Evolutionary conservation across 2,329 filamentous ascomycete species (phyloP), one percentile per base, ranked within the genome.

Genomic region (Eurotiales sp.): DNA sequence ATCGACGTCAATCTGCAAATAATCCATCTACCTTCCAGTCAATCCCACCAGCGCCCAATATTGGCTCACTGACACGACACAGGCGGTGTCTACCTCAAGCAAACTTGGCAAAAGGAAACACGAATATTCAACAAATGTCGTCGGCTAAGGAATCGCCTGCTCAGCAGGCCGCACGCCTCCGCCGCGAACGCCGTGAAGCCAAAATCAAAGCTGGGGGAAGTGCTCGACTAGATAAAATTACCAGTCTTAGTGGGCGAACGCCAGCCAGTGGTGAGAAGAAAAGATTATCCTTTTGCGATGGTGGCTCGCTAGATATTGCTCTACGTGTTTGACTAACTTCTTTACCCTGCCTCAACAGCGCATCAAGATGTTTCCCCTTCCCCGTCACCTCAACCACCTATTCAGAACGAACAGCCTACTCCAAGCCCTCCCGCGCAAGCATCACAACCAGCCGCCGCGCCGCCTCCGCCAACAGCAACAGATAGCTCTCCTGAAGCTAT

Each of bases 131-230:
- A 21, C 15, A 34, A 21, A 71, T 72, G 68, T 67, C 67, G 14
- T 61, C 63, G 3, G 37, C 62, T 22, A 72, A 73, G 50, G 74
- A 77, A 61, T 74, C 74, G 1, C 72, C 73, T 14, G 71, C 72
- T 15, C 74, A 77, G 55, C 64, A 65, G 56, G 76, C 81, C 59
- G 81, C 82, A 45, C 79, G 82, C 42, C 71, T 83, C 50, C 79
- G 83, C 37, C 79, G 82, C 54, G 82, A 86, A 64, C 80, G 82
- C 55, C 77, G 82, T 15, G 78, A 83, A 60, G 81, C 81, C 51
- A 85, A 85, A 67, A 80, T 84, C 62, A 75, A 73, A 56, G 76
- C 77, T 41, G 76, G 77, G 55, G 82, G 81, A 49, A 76, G 79
- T 34, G 77, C 79, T 32, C 75, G 83, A 55, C 70, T 86, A 39